Conservation (phyloP, 148 eudicot species). For the Fagopyrum homotropicum region DNA sequence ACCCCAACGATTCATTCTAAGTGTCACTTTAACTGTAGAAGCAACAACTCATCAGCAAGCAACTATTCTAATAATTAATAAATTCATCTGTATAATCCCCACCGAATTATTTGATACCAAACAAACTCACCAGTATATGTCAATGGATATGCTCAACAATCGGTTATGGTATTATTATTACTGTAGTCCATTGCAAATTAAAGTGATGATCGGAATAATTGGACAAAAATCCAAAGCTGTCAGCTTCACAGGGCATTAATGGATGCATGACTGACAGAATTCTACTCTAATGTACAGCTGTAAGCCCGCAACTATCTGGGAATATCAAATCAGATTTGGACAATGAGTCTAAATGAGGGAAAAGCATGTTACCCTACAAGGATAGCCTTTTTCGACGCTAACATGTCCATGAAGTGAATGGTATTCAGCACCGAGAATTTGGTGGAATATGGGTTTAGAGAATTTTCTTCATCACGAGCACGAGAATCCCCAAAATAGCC, state of each 20-base stretch:
- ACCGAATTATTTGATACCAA: neutral
- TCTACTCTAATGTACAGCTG: no score
- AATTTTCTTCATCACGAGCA: slow-evolving; percentile 28
- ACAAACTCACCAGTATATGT: neutral
- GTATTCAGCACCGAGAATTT: slow-evolving; percentile 76
- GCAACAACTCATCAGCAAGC: neutral
- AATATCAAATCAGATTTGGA: neutral
- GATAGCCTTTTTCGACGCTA: slow-evolving; percentile 63
- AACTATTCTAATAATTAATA: no score
- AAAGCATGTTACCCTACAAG: slow-evolving; percentile 63
- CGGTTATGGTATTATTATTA: neutral
- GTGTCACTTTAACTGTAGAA: neutral
- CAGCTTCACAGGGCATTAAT: no score
- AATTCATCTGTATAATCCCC: no score
- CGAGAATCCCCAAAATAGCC: slow-evolving; percentile 21
- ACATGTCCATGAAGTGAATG: slow-evolving; percentile 61
- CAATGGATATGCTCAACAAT: neutral
- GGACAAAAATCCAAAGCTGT: neutral
- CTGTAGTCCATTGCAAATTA: neutral
- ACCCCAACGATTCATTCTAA: neutral
- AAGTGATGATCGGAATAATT: neutral
- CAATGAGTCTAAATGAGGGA: neutral
- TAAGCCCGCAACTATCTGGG: no score
- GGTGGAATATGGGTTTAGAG: slow-evolving; percentile 80
- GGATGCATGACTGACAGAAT: no score